phyloP scores from a whole-genome alignment of 139 green algal genomes.

The Chlamydomonas sphaeroides region DNA sequence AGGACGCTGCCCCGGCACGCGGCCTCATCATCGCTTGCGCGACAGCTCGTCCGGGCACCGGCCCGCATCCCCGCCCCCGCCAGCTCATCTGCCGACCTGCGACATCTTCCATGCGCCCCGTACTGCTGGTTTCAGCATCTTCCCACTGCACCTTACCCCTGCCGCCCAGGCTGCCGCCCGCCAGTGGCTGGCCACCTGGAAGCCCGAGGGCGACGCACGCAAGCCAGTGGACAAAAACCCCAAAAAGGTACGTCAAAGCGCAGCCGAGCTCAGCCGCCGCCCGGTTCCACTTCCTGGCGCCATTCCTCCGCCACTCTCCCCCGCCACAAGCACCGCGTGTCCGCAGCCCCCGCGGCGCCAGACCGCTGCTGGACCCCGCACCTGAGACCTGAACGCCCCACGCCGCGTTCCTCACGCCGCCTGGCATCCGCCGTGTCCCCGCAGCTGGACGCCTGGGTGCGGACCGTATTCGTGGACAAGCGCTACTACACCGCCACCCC shows the following conservation, averaged over 20 bases:
- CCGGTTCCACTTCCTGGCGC: too few species aligned
- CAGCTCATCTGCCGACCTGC: neutral
- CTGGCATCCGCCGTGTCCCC: too few species aligned
- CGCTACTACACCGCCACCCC: conserved; percentile 26
- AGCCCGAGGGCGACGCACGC: conserved; percentile 30
- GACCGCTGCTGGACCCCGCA: neutral
- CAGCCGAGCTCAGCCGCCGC: neutral
- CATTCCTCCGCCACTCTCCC: neutral
- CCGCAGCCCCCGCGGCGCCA: neutral
- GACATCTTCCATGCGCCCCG: too few species aligned
- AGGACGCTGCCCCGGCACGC: neutral
- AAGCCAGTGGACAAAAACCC: conserved; percentile 49
- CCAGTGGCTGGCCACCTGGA: conserved; percentile 49
- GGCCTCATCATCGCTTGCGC: neutral
- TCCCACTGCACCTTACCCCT: neutral
- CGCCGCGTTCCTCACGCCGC: too few species aligned
- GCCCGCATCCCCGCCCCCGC: neutral
- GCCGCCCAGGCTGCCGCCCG: conserved; percentile 35
- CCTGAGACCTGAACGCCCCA: too few species aligned
- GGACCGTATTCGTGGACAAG: conserved; percentile 51
- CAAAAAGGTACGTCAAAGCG: neutral
- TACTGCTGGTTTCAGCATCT: neutral
- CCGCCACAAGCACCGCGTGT: neutral
- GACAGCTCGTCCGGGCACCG: neutral
- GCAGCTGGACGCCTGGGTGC: conserved; percentile 43